Conservation (phyloP, 768 basidiomycete species). For the Lanmaoa pseudosensibilis region DNA sequence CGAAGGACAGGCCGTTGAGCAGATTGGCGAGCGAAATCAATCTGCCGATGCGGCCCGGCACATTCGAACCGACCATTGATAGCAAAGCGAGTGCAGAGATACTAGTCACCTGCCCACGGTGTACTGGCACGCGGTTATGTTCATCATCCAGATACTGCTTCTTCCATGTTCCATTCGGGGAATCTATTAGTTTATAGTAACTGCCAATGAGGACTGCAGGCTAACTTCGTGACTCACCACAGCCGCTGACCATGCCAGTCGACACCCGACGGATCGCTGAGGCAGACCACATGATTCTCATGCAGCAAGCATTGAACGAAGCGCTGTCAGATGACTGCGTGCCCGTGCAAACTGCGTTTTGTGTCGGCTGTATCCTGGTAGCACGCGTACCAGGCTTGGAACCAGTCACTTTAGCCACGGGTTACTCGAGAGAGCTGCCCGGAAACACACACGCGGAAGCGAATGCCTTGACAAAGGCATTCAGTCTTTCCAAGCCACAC, state of each 20-base stretch:
- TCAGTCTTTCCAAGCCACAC: conserved; percentile 42
- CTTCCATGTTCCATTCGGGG: too few relatives aligned
- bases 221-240: neutral
- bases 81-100: too few relatives aligned
- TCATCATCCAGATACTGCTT: too few relatives aligned
- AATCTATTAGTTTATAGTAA: too few relatives aligned
- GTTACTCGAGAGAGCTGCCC: conserved; percentile 85
- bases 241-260: conserved; percentile 1
- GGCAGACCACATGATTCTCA: conserved; percentile 40
- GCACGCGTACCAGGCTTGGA: conserved; percentile 41
- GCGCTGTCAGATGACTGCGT: conserved; percentile 59
- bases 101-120: too few relatives aligned
- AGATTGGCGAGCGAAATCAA: too few relatives aligned
- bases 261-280: conserved; percentile 2
- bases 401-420: conserved; percentile 66
- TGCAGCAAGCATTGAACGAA: conserved; percentile 67
- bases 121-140: too few relatives aligned
- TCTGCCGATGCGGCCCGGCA: too few relatives aligned
- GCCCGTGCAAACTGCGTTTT: conserved; percentile 77
- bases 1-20: too few relatives aligned
- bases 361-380: conserved; percentile 84
- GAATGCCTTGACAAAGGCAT: conserved; percentile 80
- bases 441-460: conserved; percentile 99
- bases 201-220: neutral
- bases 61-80: too few relatives aligned